Base-by-base conservation (phyloP, 2,329 filamentous ascomycete genomes). In the Ascochyta clinopodiicola region DNA sequence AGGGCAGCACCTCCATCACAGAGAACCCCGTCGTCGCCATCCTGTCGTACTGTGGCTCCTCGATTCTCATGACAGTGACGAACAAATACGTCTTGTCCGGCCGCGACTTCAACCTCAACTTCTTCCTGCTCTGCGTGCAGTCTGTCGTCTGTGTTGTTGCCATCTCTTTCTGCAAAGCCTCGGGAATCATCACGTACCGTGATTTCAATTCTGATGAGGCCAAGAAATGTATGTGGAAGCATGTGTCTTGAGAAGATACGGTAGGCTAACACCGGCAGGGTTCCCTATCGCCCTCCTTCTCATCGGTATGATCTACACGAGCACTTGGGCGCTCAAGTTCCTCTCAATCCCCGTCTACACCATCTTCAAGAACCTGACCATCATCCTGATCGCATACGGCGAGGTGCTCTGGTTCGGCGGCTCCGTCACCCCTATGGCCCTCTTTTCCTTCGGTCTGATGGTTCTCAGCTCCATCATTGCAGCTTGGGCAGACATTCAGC, bases 281-380 rank as follows among this genome's bases (percentile, higher is more conserved):
- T 96, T 98, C 72, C 95, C 95, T 44, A 92, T 99, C 70, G 96
- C 95, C 54, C 82, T 97, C 51, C 90, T 98, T 59, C 88, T 99
- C 62, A 95, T 98, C 73, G 93, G 92, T 75, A 99, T 98, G 95
- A 98, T 99, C 78, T 99, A 98, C 80, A 98, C 95, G 51, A 88
- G 92, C 71, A 95, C 91, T 71, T 97, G 97, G 81, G 92, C 95
- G 19, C 87, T 99, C 40, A 92, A 97, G 79, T 98, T 88, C 79
- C 89, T 99, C 59, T 97, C 93, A 29, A 96, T 99, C 51, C 95
- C 95, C 22, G 95, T 99, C 24, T 99, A 99, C 80, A 99, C 95
- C 51, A 99, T 99, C 76, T 99, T 99, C 85, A 99, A 99, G 85
- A 99, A 99, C 81, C 79, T 99, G 81, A 98, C 95, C 59, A 99